A percentile compares a stretch with the other conserved stretches of the same genome.
Conservation (phyloP, 257 asterid species). For the Solanum etuberosum region DNA sequence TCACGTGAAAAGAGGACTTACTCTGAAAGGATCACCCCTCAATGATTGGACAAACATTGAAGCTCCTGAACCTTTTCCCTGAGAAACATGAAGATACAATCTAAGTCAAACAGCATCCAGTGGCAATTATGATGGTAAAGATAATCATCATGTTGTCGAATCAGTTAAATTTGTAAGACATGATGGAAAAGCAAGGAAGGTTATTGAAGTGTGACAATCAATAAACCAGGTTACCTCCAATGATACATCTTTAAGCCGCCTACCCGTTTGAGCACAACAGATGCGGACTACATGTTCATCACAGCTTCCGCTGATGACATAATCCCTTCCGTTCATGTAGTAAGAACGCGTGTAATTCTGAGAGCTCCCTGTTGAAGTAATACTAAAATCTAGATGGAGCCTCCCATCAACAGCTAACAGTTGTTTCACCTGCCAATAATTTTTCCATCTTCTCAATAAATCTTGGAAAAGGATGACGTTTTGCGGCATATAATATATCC, state of each 20-base stretch:
- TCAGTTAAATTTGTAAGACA: neutral
- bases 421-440: conserved; percentile 63
- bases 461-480: neutral
- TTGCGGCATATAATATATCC: neutral
- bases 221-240: conserved; percentile 48
- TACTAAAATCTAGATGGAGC: conserved; percentile 68
- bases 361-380: conserved; percentile 72
- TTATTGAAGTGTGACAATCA: conserved; percentile 1
- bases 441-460: neutral
- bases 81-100: conserved; percentile 9
- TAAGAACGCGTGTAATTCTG: conserved; percentile 89
- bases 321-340: conserved; percentile 87
- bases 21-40: conserved; percentile 92
- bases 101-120: neutral
- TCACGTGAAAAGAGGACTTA: conserved; percentile 17
- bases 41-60: conserved; percentile 93
- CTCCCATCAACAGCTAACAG: conserved; percentile 87
- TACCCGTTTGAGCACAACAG: conserved; percentile 90
- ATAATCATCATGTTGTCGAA: neutral
- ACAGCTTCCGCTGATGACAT: conserved; percentile 92
- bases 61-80: conserved; percentile 85
- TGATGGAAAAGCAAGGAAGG: conserved; percentile 1
- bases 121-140: neutral
- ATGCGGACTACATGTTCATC: conserved; percentile 85
- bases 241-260: conserved; percentile 74